phyloP scores from a whole-genome alignment of 2,329 filamentous ascomycete genomes.

The Xylariaceae sp. region DNA sequence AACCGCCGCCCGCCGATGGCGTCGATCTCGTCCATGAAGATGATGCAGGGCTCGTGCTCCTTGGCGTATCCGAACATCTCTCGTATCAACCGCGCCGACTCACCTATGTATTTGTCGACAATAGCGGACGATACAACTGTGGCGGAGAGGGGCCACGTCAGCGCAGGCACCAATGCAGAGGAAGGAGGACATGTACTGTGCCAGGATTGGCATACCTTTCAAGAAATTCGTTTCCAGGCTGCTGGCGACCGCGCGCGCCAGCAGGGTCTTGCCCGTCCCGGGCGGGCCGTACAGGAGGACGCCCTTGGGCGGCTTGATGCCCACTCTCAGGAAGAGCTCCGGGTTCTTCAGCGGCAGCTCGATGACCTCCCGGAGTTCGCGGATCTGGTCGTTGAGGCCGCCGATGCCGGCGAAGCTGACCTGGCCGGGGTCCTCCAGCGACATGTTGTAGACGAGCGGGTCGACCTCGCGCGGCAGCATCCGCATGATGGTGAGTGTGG shows the following conservation, averaged over 20 bases:
- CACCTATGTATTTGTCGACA: constrained; percentile 98
- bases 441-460: constrained; percentile 99
- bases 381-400: constrained; percentile 95
- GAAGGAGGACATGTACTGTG: background rate
- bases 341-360: constrained; percentile 98
- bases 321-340: constrained; percentile 90
- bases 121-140: constrained; percentile 96
- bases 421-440: constrained; percentile 92
- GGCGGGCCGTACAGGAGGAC: constrained; percentile 93
- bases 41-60: constrained; percentile 98
- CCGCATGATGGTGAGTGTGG: constrained; percentile 98
- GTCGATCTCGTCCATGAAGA: constrained; percentile 99
- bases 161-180: constrained; percentile 3
- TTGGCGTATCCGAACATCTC: constrained; percentile 99
- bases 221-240: constrained; percentile 97
- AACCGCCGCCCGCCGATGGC: constrained; percentile 95
- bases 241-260: constrained; percentile 91
- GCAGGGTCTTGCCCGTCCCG: constrained; percentile 90
- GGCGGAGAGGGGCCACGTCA: constrained; percentile 7
- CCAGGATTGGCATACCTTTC: constrained; percentile 57
- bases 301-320: constrained; percentile 98
- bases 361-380: constrained; percentile 94
- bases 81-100: constrained; percentile 91
- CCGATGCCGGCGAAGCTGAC: constrained; percentile 97
- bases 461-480: constrained; percentile 99